These are phyloP conservation scores for Schizosaccharomyces octosporus DNA, from an alignment of 805 yeast species.

Conservation along the genomic window DNA sequence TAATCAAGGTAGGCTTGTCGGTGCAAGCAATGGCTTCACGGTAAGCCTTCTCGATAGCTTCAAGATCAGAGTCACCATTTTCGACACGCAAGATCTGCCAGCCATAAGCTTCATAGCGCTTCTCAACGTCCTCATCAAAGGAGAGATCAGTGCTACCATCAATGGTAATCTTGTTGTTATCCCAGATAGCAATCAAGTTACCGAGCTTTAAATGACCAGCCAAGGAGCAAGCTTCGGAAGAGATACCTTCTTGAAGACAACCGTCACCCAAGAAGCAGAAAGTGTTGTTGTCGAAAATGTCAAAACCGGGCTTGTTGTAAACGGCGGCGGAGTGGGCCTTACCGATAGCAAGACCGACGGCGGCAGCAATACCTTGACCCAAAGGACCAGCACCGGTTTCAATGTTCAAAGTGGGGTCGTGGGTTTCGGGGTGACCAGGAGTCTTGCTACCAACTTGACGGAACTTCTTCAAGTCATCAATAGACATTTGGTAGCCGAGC, in stretches of 20 bases:
- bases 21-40: conserved; percentile 52
- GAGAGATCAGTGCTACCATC: conserved; percentile 80
- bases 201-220: conserved; percentile 91
- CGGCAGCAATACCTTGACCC: conserved; percentile 93
- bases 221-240: conserved; percentile 77
- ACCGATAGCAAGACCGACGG: conserved; percentile 91
- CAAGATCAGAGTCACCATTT: conserved; percentile 61
- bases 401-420: conserved; percentile 58
- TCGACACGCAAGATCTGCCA: conserved; percentile 66
- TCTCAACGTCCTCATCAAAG: conserved; percentile 75
- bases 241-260: conserved; percentile 93
- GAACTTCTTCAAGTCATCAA: conserved; percentile 74
- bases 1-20: conserved; percentile 74
- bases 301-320: conserved; percentile 68
- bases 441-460: conserved; percentile 77
- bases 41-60: conserved; percentile 47
- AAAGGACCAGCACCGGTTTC: conserved; percentile 97
- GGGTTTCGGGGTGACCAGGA: conserved; percentile 90
- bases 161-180: conserved; percentile 87
- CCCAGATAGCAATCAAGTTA: conserved; percentile 85
- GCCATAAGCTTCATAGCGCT: conserved; percentile 75
- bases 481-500: conserved; percentile 53
- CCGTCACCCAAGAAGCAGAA: conserved; percentile 85
- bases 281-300: conserved; percentile 49
- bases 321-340: conserved; percentile 78